Percentiles rank a stretch among this genome's conserved stretches.
phyloP scores from a whole-genome alignment of 2,329 filamentous ascomycete species.

The Massarina eburnea region DNA sequence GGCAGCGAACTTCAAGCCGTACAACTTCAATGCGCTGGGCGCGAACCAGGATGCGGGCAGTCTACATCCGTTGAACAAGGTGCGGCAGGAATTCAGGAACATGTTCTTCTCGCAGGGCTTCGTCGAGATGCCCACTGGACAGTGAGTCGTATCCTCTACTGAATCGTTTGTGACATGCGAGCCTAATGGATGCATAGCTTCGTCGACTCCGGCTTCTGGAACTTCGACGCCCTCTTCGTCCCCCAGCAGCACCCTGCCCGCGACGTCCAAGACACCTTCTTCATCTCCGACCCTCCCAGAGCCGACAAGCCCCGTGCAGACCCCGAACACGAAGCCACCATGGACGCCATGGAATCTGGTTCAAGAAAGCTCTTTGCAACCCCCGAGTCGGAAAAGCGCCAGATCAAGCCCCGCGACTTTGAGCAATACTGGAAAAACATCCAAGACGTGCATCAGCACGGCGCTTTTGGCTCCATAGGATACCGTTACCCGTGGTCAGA shows the following conservation, averaged over 20 bases:
- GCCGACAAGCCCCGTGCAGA: constrained; percentile 69
- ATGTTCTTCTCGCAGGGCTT: constrained; percentile 99
- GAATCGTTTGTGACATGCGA: not conserved
- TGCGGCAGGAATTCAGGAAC: constrained; percentile 90
- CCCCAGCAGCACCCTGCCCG: constrained; percentile 97
- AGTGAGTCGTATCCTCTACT: constrained; percentile 44
- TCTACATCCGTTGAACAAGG: constrained; percentile 75
- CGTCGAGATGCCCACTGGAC: constrained; percentile 94
- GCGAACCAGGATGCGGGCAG: constrained; percentile 58
- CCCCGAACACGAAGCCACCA: constrained; percentile 49
- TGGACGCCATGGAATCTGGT: constrained; percentile 53
- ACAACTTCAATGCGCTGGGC: constrained; percentile 75
- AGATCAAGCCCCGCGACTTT: constrained; percentile 64
- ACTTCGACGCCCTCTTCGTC: constrained; percentile 95
- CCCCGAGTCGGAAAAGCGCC: constrained; percentile 55
- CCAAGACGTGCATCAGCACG: constrained; percentile 81
- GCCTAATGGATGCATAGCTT: constrained; percentile 52
- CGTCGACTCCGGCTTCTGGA: constrained; percentile 98
- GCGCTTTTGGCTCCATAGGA: constrained; percentile 91
- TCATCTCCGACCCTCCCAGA: constrained; percentile 82
- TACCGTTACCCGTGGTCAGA: constrained; percentile 94
- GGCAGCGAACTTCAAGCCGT: constrained; percentile 82
- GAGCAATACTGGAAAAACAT: constrained; percentile 87
- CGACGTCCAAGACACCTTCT: constrained; percentile 97
- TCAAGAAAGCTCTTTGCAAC: constrained; percentile 57